Conservation (phyloP, 2,329 filamentous ascomycete genomes). For the Exophiala sp. region DNA sequence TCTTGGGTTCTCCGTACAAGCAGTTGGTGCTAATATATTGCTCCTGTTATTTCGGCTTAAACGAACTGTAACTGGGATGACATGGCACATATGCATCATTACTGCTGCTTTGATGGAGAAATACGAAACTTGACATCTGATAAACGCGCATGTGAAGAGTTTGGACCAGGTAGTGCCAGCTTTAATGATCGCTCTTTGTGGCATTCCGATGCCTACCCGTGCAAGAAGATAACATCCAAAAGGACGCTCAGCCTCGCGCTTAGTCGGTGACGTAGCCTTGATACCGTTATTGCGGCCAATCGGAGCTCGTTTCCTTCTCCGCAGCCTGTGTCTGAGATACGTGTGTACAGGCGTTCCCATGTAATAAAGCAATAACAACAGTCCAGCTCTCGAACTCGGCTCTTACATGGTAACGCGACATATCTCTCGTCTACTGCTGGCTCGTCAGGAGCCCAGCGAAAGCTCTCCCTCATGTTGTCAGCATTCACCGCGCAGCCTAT, state of each 20-base stretch:
- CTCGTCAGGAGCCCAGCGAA: background rate
- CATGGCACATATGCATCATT: too few species aligned
- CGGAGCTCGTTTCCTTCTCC: slow-evolving; percentile 1
- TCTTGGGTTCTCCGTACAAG: too few species aligned
- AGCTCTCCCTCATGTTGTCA: slow-evolving; percentile 65
- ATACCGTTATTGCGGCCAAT: background rate
- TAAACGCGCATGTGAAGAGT: too few species aligned
- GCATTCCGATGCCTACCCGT: too few species aligned
- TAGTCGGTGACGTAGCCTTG: background rate
- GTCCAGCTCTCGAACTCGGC: background rate
- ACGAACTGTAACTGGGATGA: too few species aligned
- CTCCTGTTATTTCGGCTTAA: too few species aligned
- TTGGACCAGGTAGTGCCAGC: too few species aligned
- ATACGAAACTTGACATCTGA: too few species aligned
- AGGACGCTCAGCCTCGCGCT: background rate
- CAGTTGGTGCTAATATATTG: too few species aligned
- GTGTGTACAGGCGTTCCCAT: background rate
- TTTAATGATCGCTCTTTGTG: too few species aligned
- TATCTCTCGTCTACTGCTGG: background rate
- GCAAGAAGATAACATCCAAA: too few species aligned
- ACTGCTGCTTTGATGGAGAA: too few species aligned
- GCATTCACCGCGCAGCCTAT: slow-evolving; percentile 95
- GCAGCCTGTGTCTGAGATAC: background rate
- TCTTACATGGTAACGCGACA: background rate
- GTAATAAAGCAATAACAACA: background rate